Conservation (phyloP, 305 asterid species). For the Fraxinus sp. region DNA sequence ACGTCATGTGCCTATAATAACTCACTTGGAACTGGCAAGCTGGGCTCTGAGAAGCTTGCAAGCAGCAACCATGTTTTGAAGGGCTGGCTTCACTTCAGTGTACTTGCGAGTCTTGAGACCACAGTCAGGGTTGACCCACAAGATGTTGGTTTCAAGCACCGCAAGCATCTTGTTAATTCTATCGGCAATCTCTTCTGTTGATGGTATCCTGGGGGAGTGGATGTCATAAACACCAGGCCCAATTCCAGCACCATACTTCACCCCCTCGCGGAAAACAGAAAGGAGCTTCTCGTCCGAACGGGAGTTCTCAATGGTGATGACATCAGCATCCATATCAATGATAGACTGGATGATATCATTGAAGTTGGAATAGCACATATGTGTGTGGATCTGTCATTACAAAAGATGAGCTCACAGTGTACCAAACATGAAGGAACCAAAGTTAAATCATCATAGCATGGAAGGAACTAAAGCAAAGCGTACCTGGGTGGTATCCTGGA, state of each 20-base stretch:
- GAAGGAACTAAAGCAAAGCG: background rate
- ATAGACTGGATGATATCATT: constrained; percentile 49
- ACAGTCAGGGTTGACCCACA: constrained; percentile 57
- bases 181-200: constrained; percentile 47
- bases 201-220: constrained; percentile 53
- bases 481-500: constrained; percentile 49
- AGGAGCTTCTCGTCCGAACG: constrained; percentile 54
- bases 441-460: background rate
- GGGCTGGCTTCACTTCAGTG: constrained; percentile 49
- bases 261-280: constrained; percentile 51
- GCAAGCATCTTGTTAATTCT: constrained; percentile 52
- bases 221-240: constrained; percentile 55
- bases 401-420: background rate
- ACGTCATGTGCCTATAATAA: background rate
- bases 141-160: constrained; percentile 47
- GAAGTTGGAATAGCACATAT: constrained; percentile 60
- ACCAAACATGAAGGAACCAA: background rate
- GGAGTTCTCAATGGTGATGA: constrained; percentile 55
- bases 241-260: constrained; percentile 48
- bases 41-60: constrained; percentile 47
- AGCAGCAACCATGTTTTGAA: constrained; percentile 45
- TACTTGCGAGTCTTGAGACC: constrained; percentile 53
- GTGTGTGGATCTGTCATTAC: constrained; percentile 45
- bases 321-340: constrained; percentile 53
- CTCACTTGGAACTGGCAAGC: constrained; percentile 43